Percentiles rank a stretch among this genome's conserved stretches.
These are phyloP conservation scores for Nepenthes gracilis DNA, from an alignment of 148 eudicot species.

Conservation along the genomic window DNA sequence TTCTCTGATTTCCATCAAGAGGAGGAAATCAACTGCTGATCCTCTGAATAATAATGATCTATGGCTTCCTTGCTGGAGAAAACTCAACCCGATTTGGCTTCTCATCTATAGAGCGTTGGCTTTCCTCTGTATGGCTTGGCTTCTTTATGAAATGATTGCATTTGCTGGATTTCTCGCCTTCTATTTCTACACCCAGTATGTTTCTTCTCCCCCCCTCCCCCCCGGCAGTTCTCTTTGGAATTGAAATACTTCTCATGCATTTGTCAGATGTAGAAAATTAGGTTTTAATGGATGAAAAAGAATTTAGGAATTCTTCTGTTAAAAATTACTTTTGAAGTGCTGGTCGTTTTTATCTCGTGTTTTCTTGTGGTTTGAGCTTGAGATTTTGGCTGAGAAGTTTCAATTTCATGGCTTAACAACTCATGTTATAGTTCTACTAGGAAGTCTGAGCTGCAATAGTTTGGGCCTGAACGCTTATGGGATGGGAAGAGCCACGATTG, in stretches of 20 bases:
- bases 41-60: slow-evolving; percentile 15
- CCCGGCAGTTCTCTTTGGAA: neutral
- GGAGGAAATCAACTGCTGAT: neutral
- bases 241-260: neutral
- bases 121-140: slow-evolving; percentile 41
- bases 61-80: slow-evolving; percentile 77
- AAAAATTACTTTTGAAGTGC: neutral
- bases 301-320: too few relatives aligned
- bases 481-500: too few relatives aligned
- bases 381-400: neutral
- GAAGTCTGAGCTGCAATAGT: neutral
- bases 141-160: slow-evolving; percentile 36
- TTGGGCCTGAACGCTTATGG: too few relatives aligned
- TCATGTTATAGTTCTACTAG: neutral
- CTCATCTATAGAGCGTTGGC: slow-evolving; percentile 49
- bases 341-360: neutral
- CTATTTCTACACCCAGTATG: slow-evolving; percentile 87
- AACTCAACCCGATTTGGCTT: slow-evolving; percentile 56
- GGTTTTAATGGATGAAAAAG: too few relatives aligned
- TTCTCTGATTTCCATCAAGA: slow-evolving; percentile 18
- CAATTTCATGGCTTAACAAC: neutral
- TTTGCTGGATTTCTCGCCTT: slow-evolving; percentile 42
- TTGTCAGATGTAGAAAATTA: too few relatives aligned
- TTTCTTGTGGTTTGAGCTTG: neutral
- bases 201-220: neutral